These are phyloP conservation scores for Aspergillus neotritici DNA, from an alignment of 2,329 filamentous ascomycete species.

Conservation along the genomic window DNA sequence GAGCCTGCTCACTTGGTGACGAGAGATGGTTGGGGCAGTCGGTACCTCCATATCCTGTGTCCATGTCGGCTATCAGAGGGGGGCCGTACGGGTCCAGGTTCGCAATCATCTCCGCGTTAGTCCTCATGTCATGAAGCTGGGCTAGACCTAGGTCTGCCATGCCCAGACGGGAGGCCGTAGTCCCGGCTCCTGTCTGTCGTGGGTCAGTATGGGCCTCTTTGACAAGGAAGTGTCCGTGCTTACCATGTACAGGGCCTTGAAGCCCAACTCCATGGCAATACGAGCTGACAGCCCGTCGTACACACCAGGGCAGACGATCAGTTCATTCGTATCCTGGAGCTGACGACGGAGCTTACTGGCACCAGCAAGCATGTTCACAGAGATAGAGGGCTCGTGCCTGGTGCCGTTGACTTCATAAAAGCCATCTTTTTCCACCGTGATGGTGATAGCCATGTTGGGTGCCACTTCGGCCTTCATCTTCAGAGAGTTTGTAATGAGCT, in stretches of 20 bases:
- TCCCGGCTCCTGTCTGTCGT: constrained; percentile 56
- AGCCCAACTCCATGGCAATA: constrained; percentile 58
- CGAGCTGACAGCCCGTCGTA: constrained; percentile 64
- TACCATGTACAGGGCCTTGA: constrained; percentile 64
- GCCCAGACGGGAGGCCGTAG: constrained; percentile 55
- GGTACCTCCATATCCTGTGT: constrained; percentile 49
- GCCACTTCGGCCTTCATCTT: constrained; percentile 13
- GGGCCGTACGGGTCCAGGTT: constrained; percentile 48
- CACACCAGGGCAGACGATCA: constrained; percentile 58
- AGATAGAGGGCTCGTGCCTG: constrained; percentile 24
- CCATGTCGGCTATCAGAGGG: constrained; percentile 56
- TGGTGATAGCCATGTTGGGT: constrained; percentile 25
- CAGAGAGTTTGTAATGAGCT: not conserved
- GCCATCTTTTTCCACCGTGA: constrained; percentile 29
- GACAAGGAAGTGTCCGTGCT: constrained; percentile 8
- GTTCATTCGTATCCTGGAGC: constrained; percentile 23
- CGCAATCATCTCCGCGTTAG: constrained; percentile 61
- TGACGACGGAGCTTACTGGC: constrained; percentile 27
- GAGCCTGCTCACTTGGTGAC: not conserved
- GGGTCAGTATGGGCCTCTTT: not conserved
- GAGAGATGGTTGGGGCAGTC: not conserved
- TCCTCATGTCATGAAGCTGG: constrained; percentile 57
- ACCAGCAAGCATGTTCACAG: constrained; percentile 23
- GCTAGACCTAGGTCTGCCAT: constrained; percentile 59
- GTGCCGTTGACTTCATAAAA: constrained; percentile 28